These are phyloP conservation scores for Streptanthus diversifolius DNA, from an alignment of 345 rosid species.

Conservation along the genomic window DNA sequence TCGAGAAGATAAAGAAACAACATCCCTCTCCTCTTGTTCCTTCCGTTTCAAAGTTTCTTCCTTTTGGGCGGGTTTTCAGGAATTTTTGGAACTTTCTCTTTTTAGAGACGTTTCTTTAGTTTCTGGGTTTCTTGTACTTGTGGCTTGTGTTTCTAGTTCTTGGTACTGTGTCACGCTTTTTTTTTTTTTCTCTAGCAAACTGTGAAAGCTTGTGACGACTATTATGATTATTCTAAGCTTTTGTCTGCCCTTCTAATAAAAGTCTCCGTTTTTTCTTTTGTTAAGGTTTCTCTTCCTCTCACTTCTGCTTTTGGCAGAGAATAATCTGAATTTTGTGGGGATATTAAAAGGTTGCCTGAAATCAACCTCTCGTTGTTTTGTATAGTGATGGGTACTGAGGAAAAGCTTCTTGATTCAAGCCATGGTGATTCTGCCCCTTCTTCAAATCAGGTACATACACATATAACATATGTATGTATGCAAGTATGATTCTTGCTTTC, in stretches of 20 bases:
- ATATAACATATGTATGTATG: neutral
- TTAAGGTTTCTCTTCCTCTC: conserved; percentile 14
- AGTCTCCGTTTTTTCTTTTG: conserved; percentile 7
- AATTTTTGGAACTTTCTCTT: conserved; percentile 15
- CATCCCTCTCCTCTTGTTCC: neutral
- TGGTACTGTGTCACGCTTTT: conserved; percentile 25
- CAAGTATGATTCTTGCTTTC: neutral
- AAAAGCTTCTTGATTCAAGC: conserved; percentile 29
- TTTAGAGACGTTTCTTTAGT: neutral
- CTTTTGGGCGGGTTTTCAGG: conserved; percentile 30
- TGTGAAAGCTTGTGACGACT: neutral
- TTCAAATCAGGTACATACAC: conserved; percentile 27
- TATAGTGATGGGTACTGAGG: conserved; percentile 29
- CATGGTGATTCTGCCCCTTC: conserved; percentile 19
- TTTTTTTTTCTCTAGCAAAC: conserved; percentile 15
- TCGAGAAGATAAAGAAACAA: conserved; percentile 5
- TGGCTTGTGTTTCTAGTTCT: conserved; percentile 5
- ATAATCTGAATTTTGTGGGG: neutral
- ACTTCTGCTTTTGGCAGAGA: conserved; percentile 2
- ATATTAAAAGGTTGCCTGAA: neutral
- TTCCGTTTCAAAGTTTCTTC: conserved; percentile 25
- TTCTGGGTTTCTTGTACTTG: conserved; percentile 12
- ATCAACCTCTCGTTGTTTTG: conserved; percentile 6
- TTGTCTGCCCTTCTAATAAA: conserved; percentile 16
- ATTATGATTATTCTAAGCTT: neutral